Base-by-base conservation (phyloP, 306 rosid genomes). In the Rosa rugosa region DNA sequence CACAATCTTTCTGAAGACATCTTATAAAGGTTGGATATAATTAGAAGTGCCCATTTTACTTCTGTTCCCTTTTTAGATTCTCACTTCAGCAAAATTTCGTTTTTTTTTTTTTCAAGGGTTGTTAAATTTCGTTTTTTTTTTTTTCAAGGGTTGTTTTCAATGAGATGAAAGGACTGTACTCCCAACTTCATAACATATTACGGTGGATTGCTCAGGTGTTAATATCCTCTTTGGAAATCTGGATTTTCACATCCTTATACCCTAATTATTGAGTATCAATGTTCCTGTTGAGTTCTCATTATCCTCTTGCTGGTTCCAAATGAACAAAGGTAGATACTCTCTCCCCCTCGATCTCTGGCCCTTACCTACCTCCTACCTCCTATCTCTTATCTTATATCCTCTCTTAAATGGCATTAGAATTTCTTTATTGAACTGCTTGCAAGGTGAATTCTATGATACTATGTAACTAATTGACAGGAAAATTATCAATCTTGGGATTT, bases 131-230 rank as follows among this genome's bases (percentile, higher is more conserved):
- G n/a, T n/a, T n/a, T n/a, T 27, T 27, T 27, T 27, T 1, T 27
- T 76, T 87, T 85, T 59, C 73, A 92, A 97, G 99, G 79, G 99
- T 94, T 82, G 99, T 94, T 69, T 92, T 94, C 84, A 94, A 94
- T 80, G 97, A 94, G 91, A 94, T 94, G 99, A 94, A 94, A 82
- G 97, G 97, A 50, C 97, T 91, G 70, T 94, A 92, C 85, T 94
- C 99, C 84, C 97, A 94, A 83, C 97, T 95, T 27, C 97, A 94
- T 84, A 91, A 92, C 73, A 87, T 94, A 74, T 85, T 94, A 71
- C 95, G 97, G 42, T 90, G 97, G 73, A 54, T 85, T 72, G 81
- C 99, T 81, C 99, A 92, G 1, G 1, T 31, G 2, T 2, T 31
- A 31, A 31, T 31, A 31, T 31, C 34, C 34, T 31, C 34, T 31